Percentiles rank a stretch among this genome's conserved stretches.
Conservation (phyloP, 163 green algal genomes). For the Chloroidium sp. region DNA sequence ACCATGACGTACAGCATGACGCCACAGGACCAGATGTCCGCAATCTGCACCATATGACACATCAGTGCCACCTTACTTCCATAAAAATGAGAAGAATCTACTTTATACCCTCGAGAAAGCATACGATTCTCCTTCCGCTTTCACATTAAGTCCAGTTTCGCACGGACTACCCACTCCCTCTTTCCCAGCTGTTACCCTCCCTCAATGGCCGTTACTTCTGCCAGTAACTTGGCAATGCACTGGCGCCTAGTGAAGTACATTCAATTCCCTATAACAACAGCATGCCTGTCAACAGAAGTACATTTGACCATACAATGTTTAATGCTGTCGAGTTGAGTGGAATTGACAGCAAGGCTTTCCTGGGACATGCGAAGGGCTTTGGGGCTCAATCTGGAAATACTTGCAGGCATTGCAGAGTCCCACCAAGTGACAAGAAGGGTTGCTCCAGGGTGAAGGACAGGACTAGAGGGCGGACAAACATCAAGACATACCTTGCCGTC, state of each 20-base stretch:
- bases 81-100: neutral
- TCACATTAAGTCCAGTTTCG: neutral
- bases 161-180: neutral
- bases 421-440: neutral
- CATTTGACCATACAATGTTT: neutral
- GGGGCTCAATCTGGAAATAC: neutral
- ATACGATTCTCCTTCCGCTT: neutral
- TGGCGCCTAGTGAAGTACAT: too few relatives aligned
- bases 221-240: too few relatives aligned
- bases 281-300: too few relatives aligned
- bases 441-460: neutral
- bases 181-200: too few relatives aligned
- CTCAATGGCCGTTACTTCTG: too few relatives aligned
- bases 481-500: constrained; percentile 67
- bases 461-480: neutral
- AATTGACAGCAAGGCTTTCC: neutral
- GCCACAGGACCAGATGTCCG: constrained; percentile 81
- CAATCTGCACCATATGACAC: constrained; percentile 40
- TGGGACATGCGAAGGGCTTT: neutral
- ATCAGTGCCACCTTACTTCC: neutral
- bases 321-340: neutral
- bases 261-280: too few relatives aligned
- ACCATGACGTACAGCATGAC: constrained; percentile 99
- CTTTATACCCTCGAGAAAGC: neutral
- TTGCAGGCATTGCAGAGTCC: neutral